Conservation (phyloP, 495 filamentous ascomycete species). For the Physcia stellaris region DNA sequence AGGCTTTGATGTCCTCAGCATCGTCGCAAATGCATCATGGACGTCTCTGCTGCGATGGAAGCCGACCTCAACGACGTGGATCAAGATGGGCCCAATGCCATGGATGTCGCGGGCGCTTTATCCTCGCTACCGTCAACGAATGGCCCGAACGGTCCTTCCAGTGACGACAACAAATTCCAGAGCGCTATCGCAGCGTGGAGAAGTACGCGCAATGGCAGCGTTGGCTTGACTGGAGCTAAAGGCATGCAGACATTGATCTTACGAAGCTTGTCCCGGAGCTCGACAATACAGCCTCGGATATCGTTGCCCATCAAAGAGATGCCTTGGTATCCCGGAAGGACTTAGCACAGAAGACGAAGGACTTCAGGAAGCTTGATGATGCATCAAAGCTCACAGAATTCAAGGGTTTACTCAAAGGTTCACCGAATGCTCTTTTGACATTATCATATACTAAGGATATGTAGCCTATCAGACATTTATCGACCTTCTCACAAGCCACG, state of each 20-base stretch:
- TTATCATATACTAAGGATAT: slow-evolving; percentile 4
- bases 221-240: background rate
- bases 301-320: slow-evolving; percentile 83
- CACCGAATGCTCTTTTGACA: background rate
- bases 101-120: too few species aligned
- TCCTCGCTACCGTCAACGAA: too few species aligned
- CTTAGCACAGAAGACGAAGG: slow-evolving; percentile 94
- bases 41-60: background rate
- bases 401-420: slow-evolving; percentile 80
- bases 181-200: slow-evolving; percentile 91
- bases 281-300: slow-evolving; percentile 83
- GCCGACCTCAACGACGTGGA: background rate
- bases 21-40: slow-evolving; percentile 16
- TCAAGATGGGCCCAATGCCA: too few species aligned
- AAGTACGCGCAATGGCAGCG: slow-evolving; percentile 38
- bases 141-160: slow-evolving; percentile 10
- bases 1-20: too few species aligned
- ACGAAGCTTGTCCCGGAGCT: slow-evolving; percentile 74
- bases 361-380: slow-evolving; percentile 92
- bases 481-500: slow-evolving; percentile 86
- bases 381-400: slow-evolving; percentile 72
- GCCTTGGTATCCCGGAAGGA: slow-evolving; percentile 90
- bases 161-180: slow-evolving; percentile 82
- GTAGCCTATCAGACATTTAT: slow-evolving; percentile 94
- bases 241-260: slow-evolving; percentile 70